Conservation (phyloP, 768 basidiomycete species). For the Trichaptum fuscoviolaceum region DNA sequence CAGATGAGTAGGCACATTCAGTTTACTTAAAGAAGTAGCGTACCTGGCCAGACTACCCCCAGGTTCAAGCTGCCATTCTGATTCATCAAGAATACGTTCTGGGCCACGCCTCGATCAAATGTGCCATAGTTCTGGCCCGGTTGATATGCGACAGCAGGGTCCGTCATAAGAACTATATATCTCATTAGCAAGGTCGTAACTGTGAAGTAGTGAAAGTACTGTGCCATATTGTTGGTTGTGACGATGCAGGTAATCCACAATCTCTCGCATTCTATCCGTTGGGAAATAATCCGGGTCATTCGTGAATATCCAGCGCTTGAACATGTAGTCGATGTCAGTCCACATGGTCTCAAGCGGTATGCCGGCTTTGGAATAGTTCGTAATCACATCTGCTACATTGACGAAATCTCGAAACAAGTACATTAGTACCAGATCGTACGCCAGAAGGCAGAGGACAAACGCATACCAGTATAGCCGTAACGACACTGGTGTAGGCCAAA, state of each 20-base stretch:
- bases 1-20: background rate
- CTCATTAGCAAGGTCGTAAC: background rate
- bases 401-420: slow-evolving; percentile 41
- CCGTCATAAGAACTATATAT: slow-evolving; percentile 60
- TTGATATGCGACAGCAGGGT: slow-evolving; percentile 58
- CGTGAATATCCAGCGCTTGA: slow-evolving; percentile 61
- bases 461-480: slow-evolving; percentile 57
- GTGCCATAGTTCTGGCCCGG: slow-evolving; percentile 44
- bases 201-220: slow-evolving; percentile 14
- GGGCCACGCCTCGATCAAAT: slow-evolving; percentile 46
- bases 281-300: slow-evolving; percentile 68
- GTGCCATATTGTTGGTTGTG: slow-evolving; percentile 55
- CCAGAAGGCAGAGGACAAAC: slow-evolving; percentile 5
- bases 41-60: slow-evolving; percentile 63
- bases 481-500: slow-evolving; percentile 72
- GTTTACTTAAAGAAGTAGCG: slow-evolving; percentile 13
- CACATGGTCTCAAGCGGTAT: slow-evolving; percentile 78
- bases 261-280: slow-evolving; percentile 53
- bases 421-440: background rate
- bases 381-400: slow-evolving; percentile 56
- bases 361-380: slow-evolving; percentile 51
- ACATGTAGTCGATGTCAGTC: slow-evolving; percentile 79
- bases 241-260: slow-evolving; percentile 54
- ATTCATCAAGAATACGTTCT: slow-evolving; percentile 58
- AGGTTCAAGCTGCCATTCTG: slow-evolving; percentile 52